Conservation (phyloP, 164 flowering plant species). For the Nymphaea colorata region DNA sequence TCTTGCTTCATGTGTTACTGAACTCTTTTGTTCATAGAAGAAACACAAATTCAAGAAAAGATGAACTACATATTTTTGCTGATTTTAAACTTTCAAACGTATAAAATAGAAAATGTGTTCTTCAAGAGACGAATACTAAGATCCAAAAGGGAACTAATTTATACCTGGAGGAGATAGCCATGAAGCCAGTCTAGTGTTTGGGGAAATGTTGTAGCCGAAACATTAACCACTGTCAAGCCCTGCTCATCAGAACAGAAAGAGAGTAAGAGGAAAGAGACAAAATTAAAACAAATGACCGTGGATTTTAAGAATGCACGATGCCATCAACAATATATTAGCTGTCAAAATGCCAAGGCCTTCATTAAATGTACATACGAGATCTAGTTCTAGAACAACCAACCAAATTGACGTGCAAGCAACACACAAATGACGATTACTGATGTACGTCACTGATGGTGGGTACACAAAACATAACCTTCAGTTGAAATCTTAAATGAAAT, state of each 20-base stretch:
- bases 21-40: too few relatives aligned
- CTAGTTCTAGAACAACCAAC: background rate
- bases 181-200: slow-evolving; percentile 96
- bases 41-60: too few relatives aligned
- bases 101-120: background rate
- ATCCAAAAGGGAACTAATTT: background rate
- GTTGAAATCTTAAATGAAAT: background rate
- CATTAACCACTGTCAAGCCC: slow-evolving; percentile 81
- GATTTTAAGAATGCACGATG: too few relatives aligned
- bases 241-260: slow-evolving; percentile 19
- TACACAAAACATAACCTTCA: background rate
- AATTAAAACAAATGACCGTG: background rate
- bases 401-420: too few relatives aligned
- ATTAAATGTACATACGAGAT: background rate
- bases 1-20: background rate
- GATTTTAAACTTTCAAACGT: background rate
- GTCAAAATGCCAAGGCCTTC: background rate
- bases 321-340: background rate
- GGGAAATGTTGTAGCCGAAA: slow-evolving; percentile 92
- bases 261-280: background rate
- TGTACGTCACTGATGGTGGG: background rate
- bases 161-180: slow-evolving; percentile 85
- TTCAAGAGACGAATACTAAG: too few relatives aligned
- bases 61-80: background rate
- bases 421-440: background rate